Evolutionary conservation across 1,284 basidiomycete species (phyloP).

Genomic region (Malassezia obtusa): DNA sequence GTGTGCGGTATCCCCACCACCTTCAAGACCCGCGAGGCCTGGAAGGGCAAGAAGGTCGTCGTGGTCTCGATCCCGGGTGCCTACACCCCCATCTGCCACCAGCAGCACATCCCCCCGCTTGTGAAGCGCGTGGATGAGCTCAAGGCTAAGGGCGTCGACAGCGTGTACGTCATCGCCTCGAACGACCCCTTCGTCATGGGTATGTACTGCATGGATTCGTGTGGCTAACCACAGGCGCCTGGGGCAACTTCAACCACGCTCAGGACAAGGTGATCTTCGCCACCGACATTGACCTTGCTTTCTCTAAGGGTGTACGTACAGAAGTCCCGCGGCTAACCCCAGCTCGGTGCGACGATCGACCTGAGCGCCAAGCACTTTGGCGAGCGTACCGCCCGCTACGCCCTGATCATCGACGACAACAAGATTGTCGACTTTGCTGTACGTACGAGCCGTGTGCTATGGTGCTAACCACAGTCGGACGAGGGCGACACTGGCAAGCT

Average conservation of each 20-base stretch:
- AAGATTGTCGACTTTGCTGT: constrained; percentile 48
- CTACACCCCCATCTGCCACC: constrained; percentile 48
- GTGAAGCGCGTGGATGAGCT: constrained; percentile 59
- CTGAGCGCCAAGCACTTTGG: constrained; percentile 50
- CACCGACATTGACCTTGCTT: constrained; percentile 58
- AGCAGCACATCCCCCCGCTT: constrained; percentile 58
- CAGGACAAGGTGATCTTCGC: constrained; percentile 65
- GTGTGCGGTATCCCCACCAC: constrained; percentile 48
- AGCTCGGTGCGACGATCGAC: constrained; percentile 58
- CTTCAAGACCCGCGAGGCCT: constrained; percentile 54
- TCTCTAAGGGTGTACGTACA: constrained; percentile 52
- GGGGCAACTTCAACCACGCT: constrained; percentile 60
- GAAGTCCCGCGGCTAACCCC: too few species aligned
- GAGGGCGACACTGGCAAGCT: constrained; percentile 16
- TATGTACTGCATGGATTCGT: not conserved
- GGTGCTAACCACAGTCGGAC: constrained; percentile 2
- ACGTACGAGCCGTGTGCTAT: not conserved
- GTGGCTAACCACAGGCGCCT: constrained; percentile 51
- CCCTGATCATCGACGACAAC: constrained; percentile 58
- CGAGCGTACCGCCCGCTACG: constrained; percentile 60
- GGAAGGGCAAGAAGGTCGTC: constrained; percentile 76
- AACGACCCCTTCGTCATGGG: constrained; percentile 46
- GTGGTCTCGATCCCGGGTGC: constrained; percentile 68
- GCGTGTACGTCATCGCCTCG: constrained; percentile 53
- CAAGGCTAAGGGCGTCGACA: constrained; percentile 62